phyloP scores from a whole-genome alignment of 2,329 filamentous ascomycete genomes.

The Diaporthe nobilis region DNA sequence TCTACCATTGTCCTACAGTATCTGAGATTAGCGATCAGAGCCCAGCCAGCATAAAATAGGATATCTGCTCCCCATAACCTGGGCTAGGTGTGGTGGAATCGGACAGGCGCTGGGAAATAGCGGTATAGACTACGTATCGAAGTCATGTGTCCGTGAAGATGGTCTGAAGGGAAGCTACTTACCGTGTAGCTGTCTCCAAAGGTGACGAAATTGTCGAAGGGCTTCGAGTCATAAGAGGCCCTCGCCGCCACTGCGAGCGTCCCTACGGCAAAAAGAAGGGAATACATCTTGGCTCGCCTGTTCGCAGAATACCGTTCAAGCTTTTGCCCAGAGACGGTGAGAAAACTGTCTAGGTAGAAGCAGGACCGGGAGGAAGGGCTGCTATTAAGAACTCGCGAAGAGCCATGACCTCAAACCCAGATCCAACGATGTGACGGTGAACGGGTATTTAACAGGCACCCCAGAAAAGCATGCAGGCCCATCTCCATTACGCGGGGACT shows the following conservation, averaged over 20 bases:
- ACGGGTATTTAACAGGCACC: not conserved
- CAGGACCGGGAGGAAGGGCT: not conserved
- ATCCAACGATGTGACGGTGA: conserved; percentile 7
- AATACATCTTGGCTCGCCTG: conserved; percentile 23
- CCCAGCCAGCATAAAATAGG: not conserved
- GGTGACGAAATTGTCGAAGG: conserved; percentile 74
- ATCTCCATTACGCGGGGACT: not conserved
- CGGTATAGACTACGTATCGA: not conserved
- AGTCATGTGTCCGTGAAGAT: not conserved
- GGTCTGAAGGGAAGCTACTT: not conserved
- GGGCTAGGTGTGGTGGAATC: not conserved
- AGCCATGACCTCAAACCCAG: not conserved
- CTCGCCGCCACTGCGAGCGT: conserved; percentile 21
- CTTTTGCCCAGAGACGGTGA: not conserved
- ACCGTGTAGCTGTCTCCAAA: conserved; percentile 82
- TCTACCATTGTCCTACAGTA: conserved; percentile 71
- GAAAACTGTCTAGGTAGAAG: not conserved
- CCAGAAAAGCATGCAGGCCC: conserved; percentile 2
- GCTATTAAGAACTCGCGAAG: not conserved
- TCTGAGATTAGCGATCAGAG: not conserved
- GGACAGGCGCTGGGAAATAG: not conserved
- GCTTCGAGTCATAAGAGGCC: conserved; percentile 48
- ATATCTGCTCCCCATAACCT: not conserved
- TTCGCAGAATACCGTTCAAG: not conserved
- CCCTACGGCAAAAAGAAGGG: not conserved